These are phyloP conservation scores for Epichloe glyceriae DNA, from an alignment of 2,329 filamentous ascomycete species.

Conservation along the genomic window DNA sequence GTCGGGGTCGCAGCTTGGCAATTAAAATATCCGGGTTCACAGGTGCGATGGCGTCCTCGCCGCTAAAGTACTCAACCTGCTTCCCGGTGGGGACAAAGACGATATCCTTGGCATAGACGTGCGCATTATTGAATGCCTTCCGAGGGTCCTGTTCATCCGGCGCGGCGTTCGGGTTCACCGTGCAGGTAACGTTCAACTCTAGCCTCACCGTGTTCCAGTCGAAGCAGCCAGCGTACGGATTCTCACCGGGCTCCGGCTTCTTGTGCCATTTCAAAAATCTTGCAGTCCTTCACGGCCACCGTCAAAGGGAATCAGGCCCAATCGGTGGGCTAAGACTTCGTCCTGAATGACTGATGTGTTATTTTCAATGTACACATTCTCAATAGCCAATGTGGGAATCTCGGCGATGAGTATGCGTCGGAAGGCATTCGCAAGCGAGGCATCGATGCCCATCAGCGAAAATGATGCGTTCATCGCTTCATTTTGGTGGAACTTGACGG, in stretches of 20 bases:
- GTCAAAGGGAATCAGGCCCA: constrained; percentile 82
- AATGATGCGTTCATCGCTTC: constrained; percentile 67
- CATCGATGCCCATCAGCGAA: constrained; percentile 83
- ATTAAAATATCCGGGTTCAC: constrained; percentile 88
- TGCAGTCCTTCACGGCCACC: constrained; percentile 63
- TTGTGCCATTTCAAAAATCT: constrained; percentile 72
- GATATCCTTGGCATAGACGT: constrained; percentile 69
- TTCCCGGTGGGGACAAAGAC: constrained; percentile 63
- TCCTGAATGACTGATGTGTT: constrained; percentile 98
- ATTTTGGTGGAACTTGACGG: constrained; percentile 75
- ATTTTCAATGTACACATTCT: constrained; percentile 84
- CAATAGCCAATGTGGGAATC: constrained; percentile 86
- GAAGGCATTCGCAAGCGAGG: constrained; percentile 91
- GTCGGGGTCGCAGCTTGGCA: constrained; percentile 83
- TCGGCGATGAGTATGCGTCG: constrained; percentile 91
- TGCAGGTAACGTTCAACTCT: constrained; percentile 66
- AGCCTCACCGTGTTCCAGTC: constrained; percentile 86
- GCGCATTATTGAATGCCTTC: constrained; percentile 75
- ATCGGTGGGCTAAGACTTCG: constrained; percentile 80
- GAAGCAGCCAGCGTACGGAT: constrained; percentile 43
- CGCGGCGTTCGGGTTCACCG: constrained; percentile 59
- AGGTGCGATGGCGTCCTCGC: constrained; percentile 55
- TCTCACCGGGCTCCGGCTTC: constrained; percentile 52
- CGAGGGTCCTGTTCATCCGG: constrained; percentile 65
- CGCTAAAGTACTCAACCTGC: constrained; percentile 56